phyloP scores from a whole-genome alignment of 495 filamentous ascomycete genomes.

The Talaromyces stipitatus region DNA sequence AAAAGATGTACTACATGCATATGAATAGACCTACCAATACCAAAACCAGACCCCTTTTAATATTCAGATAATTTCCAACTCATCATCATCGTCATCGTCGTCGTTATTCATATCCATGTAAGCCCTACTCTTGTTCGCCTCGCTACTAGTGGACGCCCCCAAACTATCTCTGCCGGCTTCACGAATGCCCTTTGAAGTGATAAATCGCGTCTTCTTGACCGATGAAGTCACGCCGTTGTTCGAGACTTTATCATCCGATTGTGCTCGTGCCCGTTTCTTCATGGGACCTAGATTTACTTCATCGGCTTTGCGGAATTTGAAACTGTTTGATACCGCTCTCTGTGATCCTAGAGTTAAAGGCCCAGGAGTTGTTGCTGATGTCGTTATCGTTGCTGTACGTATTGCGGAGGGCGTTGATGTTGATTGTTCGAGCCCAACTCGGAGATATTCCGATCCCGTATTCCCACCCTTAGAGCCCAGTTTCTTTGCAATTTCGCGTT shows the following conservation, averaged over 20 bases:
- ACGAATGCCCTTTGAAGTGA: conserved; percentile 66
- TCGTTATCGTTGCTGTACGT: background rate
- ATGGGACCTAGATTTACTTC: conserved; percentile 62
- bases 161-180: conserved; percentile 71
- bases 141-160: conserved; percentile 38
- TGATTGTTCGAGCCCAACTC: conserved; percentile 23
- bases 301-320: conserved; percentile 23
- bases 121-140: conserved; percentile 8
- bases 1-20: background rate
- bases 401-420: background rate
- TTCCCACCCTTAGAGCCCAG: conserved; percentile 58
- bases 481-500: conserved; percentile 69
- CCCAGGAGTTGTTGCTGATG: background rate
- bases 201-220: conserved; percentile 74
- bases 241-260: conserved; percentile 25
- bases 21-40: background rate
- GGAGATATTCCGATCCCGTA: conserved; percentile 72
- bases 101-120: conserved; percentile 18
- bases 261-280: conserved; percentile 52
- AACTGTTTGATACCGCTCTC: background rate
- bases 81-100: conserved; percentile 41
- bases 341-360: background rate
- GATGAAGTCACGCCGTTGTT: conserved; percentile 15
- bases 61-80: conserved; percentile 44
- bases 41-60: background rate